phyloP scores from a whole-genome alignment of 805 yeast species.

The Hemisphaericaspora nanyangensis region DNA sequence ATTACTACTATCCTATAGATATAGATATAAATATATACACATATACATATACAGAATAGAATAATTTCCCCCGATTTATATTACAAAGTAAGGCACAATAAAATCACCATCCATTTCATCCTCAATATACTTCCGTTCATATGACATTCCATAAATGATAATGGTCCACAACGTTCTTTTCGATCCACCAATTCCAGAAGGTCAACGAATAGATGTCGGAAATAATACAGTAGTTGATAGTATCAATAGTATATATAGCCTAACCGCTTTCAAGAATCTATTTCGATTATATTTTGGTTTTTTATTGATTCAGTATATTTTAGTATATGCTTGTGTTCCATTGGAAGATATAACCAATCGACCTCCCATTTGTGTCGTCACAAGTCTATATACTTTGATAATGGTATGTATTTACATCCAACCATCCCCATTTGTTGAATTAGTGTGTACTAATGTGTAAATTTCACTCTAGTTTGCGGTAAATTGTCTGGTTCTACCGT shows the following conservation, averaged over 20 bases:
- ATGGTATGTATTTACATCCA: constrained; percentile 19
- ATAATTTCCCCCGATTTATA: no score
- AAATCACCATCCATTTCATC: no score
- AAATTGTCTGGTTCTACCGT: constrained; percentile 19
- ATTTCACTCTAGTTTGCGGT: constrained; percentile 14
- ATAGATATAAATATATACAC: no score
- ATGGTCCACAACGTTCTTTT: constrained; percentile 15
- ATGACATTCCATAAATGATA: no score
- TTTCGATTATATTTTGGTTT: constrained; percentile 17
- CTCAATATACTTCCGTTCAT: no score
- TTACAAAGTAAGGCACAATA: no score
- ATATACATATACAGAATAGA: no score
- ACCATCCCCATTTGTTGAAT: no score
- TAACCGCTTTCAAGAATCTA: constrained; percentile 7
- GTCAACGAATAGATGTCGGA: constrained; percentile 11
- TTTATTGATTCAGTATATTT: constrained; percentile 26
- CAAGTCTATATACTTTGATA: constrained; percentile 17
- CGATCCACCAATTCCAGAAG: constrained; percentile 12
- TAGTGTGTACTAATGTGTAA: no score
- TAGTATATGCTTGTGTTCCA: constrained; percentile 28
- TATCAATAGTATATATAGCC: constrained; percentile 14
- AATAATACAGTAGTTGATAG: constrained; percentile 9
- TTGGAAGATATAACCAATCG: constrained; percentile 31
- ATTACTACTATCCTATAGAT: no score
- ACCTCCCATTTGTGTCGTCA: constrained; percentile 21